Evolutionary conservation across 352 stramenopile species (phyloP).

Genomic region (Pythium myriotylum): DNA sequence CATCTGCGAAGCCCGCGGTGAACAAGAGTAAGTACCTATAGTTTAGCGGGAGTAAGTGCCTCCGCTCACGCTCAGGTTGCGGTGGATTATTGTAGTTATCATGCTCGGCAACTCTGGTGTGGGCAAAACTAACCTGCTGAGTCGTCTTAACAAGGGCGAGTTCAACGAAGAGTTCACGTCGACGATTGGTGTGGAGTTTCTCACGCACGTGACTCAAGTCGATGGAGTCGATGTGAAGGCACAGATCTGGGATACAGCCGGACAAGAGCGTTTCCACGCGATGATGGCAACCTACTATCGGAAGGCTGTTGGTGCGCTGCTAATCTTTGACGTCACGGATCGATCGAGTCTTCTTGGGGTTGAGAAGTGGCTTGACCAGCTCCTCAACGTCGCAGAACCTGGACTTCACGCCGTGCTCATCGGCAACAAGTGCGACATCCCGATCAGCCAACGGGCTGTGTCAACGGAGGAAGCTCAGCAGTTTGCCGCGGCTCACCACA

Average conservation of each 20-base stretch:
- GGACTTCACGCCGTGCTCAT: constrained; percentile 69
- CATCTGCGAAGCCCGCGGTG: constrained; percentile 43
- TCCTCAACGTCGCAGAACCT: constrained; percentile 73
- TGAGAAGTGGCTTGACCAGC: constrained; percentile 71
- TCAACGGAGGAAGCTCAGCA: constrained; percentile 61
- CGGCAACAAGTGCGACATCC: constrained; percentile 77
- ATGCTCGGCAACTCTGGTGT: constrained; percentile 86
- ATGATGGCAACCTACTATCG: constrained; percentile 92
- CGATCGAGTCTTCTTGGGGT: constrained; percentile 53
- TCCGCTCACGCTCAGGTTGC: no score
- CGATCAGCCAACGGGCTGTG: constrained; percentile 43
- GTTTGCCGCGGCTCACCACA: constrained; percentile 68
- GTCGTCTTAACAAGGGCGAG: constrained; percentile 77
- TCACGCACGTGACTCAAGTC: constrained; percentile 79
- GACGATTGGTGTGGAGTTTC: constrained; percentile 87
- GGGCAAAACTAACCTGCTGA: constrained; percentile 87
- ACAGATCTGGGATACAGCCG: constrained; percentile 90
- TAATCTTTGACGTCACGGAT: constrained; percentile 80
- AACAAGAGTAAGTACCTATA: constrained; percentile 80
- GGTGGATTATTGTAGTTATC: constrained; percentile 53
- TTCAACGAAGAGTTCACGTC: constrained; percentile 86
- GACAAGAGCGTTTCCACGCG: constrained; percentile 84
- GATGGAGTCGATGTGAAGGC: constrained; percentile 76
- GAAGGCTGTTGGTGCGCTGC: constrained; percentile 71
- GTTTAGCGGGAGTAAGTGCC: no score